These are phyloP conservation scores for Dioscorea alata DNA, from an alignment of 106 monocot genomes.

Conservation along the genomic window DNA sequence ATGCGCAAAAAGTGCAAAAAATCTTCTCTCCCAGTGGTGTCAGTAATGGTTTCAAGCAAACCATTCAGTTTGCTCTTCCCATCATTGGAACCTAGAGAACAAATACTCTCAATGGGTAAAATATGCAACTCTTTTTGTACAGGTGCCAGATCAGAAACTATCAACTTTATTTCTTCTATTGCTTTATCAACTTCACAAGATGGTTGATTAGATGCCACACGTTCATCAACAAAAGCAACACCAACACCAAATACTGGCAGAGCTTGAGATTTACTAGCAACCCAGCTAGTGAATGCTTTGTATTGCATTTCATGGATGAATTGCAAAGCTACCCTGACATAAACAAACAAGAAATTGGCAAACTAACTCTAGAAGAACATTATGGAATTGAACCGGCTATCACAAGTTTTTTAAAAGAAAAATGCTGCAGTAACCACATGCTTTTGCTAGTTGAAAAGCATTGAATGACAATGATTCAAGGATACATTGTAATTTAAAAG, in stretches of 20 bases:
- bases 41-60: slow-evolving; percentile 44
- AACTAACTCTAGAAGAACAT: not conserved
- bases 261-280: slow-evolving; percentile 83
- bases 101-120: slow-evolving; percentile 49
- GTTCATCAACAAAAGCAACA: slow-evolving; percentile 85
- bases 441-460: not conserved
- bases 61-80: slow-evolving; percentile 29
- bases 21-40: slow-evolving; percentile 91
- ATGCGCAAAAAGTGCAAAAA: slow-evolving; percentile 56
- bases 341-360: not conserved
- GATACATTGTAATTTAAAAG: not conserved
- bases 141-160: slow-evolving; percentile 50
- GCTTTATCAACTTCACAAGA: slow-evolving; percentile 27
- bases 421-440: too few species aligned
- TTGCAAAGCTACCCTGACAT: slow-evolving; percentile 69
- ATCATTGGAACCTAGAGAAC: slow-evolving; percentile 18
- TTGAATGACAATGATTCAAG: not conserved
- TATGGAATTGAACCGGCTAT: too few species aligned
- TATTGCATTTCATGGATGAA: slow-evolving; percentile 92
- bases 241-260: slow-evolving; percentile 87
- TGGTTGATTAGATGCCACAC: slow-evolving; percentile 13
- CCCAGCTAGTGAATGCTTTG: slow-evolving; percentile 75
- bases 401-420: too few species aligned
- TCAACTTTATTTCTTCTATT: slow-evolving; percentile 46
- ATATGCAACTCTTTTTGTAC: slow-evolving; percentile 60